Evolutionary conservation across 768 basidiomycete genomes (phyloP), one percentile per base, ranked within the genome.

Genomic region (Boletus sp.): DNA sequence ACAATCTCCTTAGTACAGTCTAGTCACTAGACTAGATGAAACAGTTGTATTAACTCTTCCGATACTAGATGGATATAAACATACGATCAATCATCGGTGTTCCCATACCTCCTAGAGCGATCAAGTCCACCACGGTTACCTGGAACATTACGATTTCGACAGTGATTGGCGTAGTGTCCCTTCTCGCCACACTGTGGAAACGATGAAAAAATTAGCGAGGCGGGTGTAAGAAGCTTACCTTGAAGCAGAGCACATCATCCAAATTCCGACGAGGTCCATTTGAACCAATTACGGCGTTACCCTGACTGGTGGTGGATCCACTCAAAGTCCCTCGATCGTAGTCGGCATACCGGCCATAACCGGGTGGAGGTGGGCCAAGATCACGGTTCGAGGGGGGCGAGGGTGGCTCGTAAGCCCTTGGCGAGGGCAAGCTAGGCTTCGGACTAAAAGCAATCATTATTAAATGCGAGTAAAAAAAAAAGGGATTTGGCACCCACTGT

Each of bases 101-200:
- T 71, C 33, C 60, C 69, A 56, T 52, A 74, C 55, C 71, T 71
- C 60, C 35, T 73, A 28, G 71, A 62, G 46, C 80, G 79, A 62
- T 91, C 90, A 47, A 85, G 74, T 8, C 94, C 94, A 54, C 94
- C 94, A 48, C 94, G 81, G 69, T 92, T 93, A 12, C 94, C 94
- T 29, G 94, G 94, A 24, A 93, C 88, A 69, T 94, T 94, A 54
- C 90, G 78, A 71, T 94, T 94, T 41, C 88, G 83, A 73, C 95
- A 97, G 64, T 91, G 86, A 69, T 97, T 96, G 18, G 95, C 95
- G 68, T 96, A 96, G 69, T 98, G 96, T 1, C 96, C 96, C 63
- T 89, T 88, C 71, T 92, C 87, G 37, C 92, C 92, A 66, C 94
- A 97, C 87, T 93, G 59, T 8, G 52, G 55, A 62, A 55, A 48